Evolutionary conservation across 306 rosid species (phyloP).

Genomic region (Cucurbita argyrosperma): DNA sequence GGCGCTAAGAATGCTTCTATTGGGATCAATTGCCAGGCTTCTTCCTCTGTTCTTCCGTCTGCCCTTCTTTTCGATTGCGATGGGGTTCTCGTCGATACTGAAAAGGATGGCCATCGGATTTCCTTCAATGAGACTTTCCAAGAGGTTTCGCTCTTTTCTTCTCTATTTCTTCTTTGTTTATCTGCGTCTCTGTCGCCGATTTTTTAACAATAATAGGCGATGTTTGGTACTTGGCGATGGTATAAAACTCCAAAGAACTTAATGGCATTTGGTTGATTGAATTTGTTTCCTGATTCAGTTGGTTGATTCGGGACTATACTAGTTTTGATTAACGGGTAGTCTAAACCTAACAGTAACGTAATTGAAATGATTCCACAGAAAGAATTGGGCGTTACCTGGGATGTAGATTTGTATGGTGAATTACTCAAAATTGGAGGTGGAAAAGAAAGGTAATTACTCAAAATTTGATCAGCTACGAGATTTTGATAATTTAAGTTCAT

Average conservation of each 20-base stretch:
- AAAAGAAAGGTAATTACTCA: slow-evolving; percentile 62
- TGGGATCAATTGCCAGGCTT: slow-evolving; percentile 40
- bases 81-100: slow-evolving; percentile 93
- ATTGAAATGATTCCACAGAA: slow-evolving; percentile 28
- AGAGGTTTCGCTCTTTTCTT: slow-evolving; percentile 29
- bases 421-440: slow-evolving; percentile 98
- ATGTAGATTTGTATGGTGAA: slow-evolving; percentile 88
- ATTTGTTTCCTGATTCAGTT: background rate
- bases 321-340: background rate
- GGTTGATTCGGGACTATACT: background rate
- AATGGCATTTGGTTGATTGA: background rate
- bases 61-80: slow-evolving; percentile 96
- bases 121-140: slow-evolving; percentile 85
- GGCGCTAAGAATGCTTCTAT: slow-evolving; percentile 8
- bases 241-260: background rate
- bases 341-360: background rate
- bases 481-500: background rate
- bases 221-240: background rate
- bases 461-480: background rate
- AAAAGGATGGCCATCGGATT: slow-evolving; percentile 90
- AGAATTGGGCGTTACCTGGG: slow-evolving; percentile 86
- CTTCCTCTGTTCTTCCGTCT: slow-evolving; percentile 57
- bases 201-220: background rate
- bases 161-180: background rate
- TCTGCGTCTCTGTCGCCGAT: background rate